A percentile compares a stretch with the other conserved stretches of the same genome.
Conservation (phyloP, 805 yeast species). For the Ogataea zsoltii region DNA sequence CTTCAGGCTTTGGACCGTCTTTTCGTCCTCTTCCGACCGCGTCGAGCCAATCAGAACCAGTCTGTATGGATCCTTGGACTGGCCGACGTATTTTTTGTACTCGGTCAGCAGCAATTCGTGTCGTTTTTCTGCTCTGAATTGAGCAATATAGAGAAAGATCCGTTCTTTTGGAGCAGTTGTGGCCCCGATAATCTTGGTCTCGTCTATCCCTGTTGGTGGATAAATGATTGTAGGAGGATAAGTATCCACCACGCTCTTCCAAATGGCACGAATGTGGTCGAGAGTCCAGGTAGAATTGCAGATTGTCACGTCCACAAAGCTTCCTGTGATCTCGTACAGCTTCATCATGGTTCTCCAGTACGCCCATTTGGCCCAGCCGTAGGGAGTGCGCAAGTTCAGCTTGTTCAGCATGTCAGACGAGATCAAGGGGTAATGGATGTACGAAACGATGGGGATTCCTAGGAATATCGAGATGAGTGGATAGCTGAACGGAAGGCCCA, state of each 20-base stretch:
- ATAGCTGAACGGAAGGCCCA: slow-evolving; percentile 90
- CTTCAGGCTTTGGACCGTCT: slow-evolving; percentile 53
- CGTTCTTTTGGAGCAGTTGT: slow-evolving; percentile 33
- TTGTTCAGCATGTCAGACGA: slow-evolving; percentile 84
- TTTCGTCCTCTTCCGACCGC: slow-evolving; percentile 65
- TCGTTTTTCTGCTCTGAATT: slow-evolving; percentile 93
- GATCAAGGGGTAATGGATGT: slow-evolving; percentile 93
- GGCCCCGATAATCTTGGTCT: slow-evolving; percentile 24
- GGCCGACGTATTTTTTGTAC: slow-evolving; percentile 53
- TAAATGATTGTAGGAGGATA: slow-evolving; percentile 53
- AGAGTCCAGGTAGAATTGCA: slow-evolving; percentile 93
- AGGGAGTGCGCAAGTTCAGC: slow-evolving; percentile 35
- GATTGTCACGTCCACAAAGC: slow-evolving; percentile 61
- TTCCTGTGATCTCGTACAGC: slow-evolving; percentile 66
- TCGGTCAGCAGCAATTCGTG: slow-evolving; percentile 70
- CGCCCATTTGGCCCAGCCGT: slow-evolving; percentile 42
- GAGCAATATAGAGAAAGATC: slow-evolving; percentile 71
- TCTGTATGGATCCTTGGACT: slow-evolving; percentile 42
- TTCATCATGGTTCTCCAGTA: slow-evolving; percentile 76
- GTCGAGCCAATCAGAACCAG: slow-evolving; percentile 83
- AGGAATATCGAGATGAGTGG: slow-evolving; percentile 59
- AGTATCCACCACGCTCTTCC: slow-evolving; percentile 49
- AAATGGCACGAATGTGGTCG: slow-evolving; percentile 66
- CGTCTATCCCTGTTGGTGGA: slow-evolving; percentile 88
- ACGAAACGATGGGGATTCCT: slow-evolving; percentile 76